Percentiles rank a stretch among this genome's conserved stretches.
These are phyloP conservation scores for Cladosporium phlei DNA, from an alignment of 2,329 filamentous ascomycete species.

Conservation along the genomic window DNA sequence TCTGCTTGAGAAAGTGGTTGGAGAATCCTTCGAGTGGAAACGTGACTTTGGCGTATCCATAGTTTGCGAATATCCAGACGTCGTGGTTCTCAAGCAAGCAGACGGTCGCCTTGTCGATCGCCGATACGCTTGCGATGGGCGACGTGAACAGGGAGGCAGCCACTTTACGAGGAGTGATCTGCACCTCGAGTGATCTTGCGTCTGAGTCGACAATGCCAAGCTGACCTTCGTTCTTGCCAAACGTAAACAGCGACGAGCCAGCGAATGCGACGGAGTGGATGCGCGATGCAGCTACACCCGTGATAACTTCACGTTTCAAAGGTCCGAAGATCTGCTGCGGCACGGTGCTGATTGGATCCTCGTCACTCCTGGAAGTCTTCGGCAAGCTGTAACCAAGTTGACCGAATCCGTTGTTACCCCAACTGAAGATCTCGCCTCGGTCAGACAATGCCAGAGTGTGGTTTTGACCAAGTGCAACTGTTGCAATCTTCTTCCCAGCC, in stretches of 20 bases:
- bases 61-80: constrained; percentile 92
- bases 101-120: constrained; percentile 84
- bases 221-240: constrained; percentile 93
- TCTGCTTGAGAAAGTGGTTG: constrained; percentile 63
- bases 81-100: constrained; percentile 81
- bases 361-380: constrained; percentile 61
- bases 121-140: constrained; percentile 71
- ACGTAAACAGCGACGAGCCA: constrained; percentile 75
- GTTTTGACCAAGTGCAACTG: constrained; percentile 84
- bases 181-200: constrained; percentile 82
- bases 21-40: constrained; percentile 73
- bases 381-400: constrained; percentile 84
- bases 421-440: constrained; percentile 88
- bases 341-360: constrained; percentile 74
- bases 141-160: constrained; percentile 75
- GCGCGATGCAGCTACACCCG: constrained; percentile 80
- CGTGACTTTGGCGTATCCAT: constrained; percentile 84
- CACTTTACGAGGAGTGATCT: constrained; percentile 76
- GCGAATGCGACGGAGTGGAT: constrained; percentile 91
- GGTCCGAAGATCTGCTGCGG: constrained; percentile 89
- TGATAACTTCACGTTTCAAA: constrained; percentile 76
- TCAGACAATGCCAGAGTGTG: constrained; percentile 81
- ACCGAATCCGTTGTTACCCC: constrained; percentile 81
- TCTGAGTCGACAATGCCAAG: constrained; percentile 92
- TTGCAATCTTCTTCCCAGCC: constrained; percentile 65